Evolutionary conservation across 352 stramenopile genomes (phyloP), one percentile per base, ranked within the genome.

Genomic region (Phytophthora citricola): DNA sequence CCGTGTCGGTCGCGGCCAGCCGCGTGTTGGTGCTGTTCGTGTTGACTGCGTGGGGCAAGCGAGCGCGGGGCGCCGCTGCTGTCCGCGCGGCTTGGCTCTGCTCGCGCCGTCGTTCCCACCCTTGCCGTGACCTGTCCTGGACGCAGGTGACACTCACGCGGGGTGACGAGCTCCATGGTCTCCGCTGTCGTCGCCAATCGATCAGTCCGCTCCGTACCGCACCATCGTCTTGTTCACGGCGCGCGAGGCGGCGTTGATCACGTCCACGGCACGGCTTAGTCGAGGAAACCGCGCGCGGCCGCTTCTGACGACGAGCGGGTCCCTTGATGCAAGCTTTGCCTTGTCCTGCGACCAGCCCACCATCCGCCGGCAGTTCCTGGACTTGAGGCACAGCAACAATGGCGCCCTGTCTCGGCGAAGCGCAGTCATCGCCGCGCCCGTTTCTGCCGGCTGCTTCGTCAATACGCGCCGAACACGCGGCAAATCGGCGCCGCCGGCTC

Each of bases 61-160:
- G 49, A 48, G 15, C 15, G 7, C 15, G 12, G 32, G 17, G 20
- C 31, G 31, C 36, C 20, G 31, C 29, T 46, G 44, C 50, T 69
- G 65, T 22, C 58, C 46, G 40, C 3, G 27, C n/a, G 66, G 66
- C 66, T 74, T 70, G 66, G 60, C 60, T 74, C 41, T 70, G 39
- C 40, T 20, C 36, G 38, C 20, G 32, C 14, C 8, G 36, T 58
- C 47, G n/a, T 74, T 69, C 65, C 65, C 58, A 64, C 65, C 65
- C 24, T 14, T 22, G 41, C 41, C 12, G 41, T 31, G 41, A 27
- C 41, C 41, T 20, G 17, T 20, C 17, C 17, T 47, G n/a, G 41
- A 22, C 41, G 6, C 31, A 36, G 31, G 31, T 36, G 31, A 36
- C 31, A 36, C 9, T 34, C 41, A 22, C 29, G 45, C n/a, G 36